Conservation (phyloP, 2,329 filamentous ascomycete genomes). For the Meredithiella fracta region DNA sequence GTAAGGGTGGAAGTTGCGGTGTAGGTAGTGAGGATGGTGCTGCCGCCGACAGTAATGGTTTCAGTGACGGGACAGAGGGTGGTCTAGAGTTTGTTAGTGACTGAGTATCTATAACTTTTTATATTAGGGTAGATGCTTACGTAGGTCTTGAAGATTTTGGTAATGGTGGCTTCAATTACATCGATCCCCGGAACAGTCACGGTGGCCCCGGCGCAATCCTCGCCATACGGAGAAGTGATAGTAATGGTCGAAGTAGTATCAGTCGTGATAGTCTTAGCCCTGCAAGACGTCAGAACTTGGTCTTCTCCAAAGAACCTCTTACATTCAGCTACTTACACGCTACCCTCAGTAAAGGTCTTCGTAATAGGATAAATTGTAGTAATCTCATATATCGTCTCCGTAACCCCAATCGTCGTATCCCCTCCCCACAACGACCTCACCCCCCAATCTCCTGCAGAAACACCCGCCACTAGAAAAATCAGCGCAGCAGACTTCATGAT, state of each 20-base stretch:
- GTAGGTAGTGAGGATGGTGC: constrained; percentile 9
- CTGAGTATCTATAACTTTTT: background rate
- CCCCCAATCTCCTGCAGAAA: constrained; percentile 1
- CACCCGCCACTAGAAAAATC: constrained; percentile 3
- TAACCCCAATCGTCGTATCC: background rate
- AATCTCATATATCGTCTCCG: constrained; percentile 1
- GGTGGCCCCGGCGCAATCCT: constrained; percentile 6
- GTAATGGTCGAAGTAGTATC: constrained; percentile 9
- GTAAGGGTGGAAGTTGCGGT: constrained; percentile 10
- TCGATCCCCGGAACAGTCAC: constrained; percentile 6
- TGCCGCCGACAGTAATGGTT: constrained; percentile 12
- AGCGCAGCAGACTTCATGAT: background rate
- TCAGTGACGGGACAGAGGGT: constrained; percentile 13
- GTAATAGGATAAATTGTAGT: background rate
- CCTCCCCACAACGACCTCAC: background rate
- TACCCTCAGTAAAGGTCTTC: no score
- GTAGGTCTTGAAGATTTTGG: constrained; percentile 10
- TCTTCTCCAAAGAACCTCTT: no score
- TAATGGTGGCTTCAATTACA: constrained; percentile 7
- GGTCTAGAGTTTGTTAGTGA: constrained; percentile 7
- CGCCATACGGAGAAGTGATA: constrained; percentile 4
- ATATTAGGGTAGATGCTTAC: background rate
- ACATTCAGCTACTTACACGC: no score
- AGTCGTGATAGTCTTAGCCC: constrained; percentile 4
- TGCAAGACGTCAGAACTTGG: no score